Conservation (phyloP, 2,329 filamentous ascomycete species). For the Penicillium sclerotiorum region DNA sequence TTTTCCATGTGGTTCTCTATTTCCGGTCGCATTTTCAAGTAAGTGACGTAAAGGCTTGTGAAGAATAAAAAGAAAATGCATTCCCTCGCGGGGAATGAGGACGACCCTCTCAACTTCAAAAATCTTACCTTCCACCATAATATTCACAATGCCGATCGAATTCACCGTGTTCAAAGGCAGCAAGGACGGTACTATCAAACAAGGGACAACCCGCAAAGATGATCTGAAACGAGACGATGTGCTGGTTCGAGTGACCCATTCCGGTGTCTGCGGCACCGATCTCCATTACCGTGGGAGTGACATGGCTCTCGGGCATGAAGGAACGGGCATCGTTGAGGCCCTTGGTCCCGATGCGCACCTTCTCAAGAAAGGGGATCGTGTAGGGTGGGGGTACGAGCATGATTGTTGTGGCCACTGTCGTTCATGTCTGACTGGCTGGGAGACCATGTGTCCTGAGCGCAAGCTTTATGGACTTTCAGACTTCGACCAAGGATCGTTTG, state of each 20-base stretch:
- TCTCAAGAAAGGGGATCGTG: slow-evolving; percentile 44
- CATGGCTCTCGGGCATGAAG: slow-evolving; percentile 45
- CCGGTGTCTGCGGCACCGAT: slow-evolving; percentile 67
- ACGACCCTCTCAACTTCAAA: not conserved
- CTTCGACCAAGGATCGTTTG: slow-evolving; percentile 43
- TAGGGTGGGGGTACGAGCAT: slow-evolving; percentile 47
- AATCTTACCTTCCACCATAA: not conserved
- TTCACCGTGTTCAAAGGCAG: slow-evolving; percentile 68
- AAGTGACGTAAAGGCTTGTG: not conserved
- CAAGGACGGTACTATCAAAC: slow-evolving; percentile 59
- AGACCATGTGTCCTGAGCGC: slow-evolving; percentile 35
- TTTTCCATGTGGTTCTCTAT: too few relatives aligned
- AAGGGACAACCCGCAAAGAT: slow-evolving; percentile 51
- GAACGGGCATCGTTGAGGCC: slow-evolving; percentile 36
- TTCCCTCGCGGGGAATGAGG: too few relatives aligned
- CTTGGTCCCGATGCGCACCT: slow-evolving; percentile 35
- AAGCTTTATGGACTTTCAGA: slow-evolving; percentile 39
- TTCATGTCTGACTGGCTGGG: slow-evolving; percentile 37
- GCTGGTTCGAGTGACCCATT: slow-evolving; percentile 65
- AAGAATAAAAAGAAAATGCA: not conserved
- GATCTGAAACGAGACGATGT: slow-evolving; percentile 49
- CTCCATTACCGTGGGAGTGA: slow-evolving; percentile 39
- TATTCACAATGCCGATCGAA: slow-evolving; percentile 27
- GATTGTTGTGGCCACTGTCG: slow-evolving; percentile 42
- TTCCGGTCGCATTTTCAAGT: too few relatives aligned